These are phyloP conservation scores for Primulina huaijiensis DNA, from an alignment of 257 asterid genomes.

Conservation along the genomic window DNA sequence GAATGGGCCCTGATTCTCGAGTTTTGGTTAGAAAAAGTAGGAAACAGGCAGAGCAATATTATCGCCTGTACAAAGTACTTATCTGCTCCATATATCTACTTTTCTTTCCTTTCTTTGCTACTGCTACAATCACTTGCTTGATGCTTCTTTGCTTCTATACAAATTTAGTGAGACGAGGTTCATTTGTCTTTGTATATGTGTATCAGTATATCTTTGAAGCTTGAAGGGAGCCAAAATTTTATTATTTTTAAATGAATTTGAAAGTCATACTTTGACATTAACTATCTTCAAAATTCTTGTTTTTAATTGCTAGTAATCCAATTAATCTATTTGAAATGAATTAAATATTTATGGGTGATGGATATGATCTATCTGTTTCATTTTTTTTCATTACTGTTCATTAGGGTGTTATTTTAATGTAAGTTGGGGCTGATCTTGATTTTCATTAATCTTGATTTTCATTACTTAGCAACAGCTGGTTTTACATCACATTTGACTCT, in stretches of 20 bases:
- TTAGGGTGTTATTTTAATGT: not conserved
- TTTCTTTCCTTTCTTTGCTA: constrained; percentile 8
- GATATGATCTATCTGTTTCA: not conserved
- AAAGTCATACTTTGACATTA: not conserved
- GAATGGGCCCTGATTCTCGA: constrained; percentile 99
- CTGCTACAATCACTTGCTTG: not conserved
- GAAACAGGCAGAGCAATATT: constrained; percentile 95
- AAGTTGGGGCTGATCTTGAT: not conserved
- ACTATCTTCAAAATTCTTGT: not conserved
- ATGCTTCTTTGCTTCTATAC: not conserved
- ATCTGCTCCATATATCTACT: not conserved
- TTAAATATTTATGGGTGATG: not conserved
- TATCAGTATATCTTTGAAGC: not conserved
- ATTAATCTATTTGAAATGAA: not conserved
- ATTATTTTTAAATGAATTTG: not conserved
- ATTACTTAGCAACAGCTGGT: not conserved
- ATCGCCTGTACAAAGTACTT: constrained; percentile 79
- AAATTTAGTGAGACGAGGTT: not conserved
- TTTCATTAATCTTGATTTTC: not conserved
- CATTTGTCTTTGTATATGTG: not conserved
- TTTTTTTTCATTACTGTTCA: not conserved
- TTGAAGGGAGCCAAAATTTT: not conserved
- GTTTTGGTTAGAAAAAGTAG: constrained; percentile 97
- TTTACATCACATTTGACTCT: not conserved
- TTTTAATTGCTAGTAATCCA: not conserved